phyloP scores from a whole-genome alignment of 2,329 filamentous ascomycete species.

The Fusarium sp. region DNA sequence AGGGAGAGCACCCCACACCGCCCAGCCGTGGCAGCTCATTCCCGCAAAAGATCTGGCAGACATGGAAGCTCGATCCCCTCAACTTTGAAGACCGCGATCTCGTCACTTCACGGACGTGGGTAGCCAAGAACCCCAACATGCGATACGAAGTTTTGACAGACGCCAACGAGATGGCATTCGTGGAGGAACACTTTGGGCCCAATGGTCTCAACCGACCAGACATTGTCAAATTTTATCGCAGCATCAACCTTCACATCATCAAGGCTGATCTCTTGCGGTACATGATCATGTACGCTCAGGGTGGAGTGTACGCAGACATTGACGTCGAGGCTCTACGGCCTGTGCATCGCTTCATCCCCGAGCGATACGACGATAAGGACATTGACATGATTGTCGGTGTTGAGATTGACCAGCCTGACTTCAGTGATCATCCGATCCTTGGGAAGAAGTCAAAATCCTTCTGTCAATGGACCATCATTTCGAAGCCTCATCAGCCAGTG shows the following conservation, averaged over 20 bases:
- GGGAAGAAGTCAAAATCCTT: slow-evolving; percentile 77
- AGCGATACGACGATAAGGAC: slow-evolving; percentile 71
- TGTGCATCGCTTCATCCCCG: slow-evolving; percentile 53
- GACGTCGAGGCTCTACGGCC: slow-evolving; percentile 52
- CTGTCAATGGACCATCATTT: slow-evolving; percentile 82
- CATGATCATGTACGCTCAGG: slow-evolving; percentile 78
- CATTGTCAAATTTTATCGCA: slow-evolving; percentile 71
- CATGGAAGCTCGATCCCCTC: slow-evolving; percentile 78
- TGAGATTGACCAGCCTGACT: slow-evolving; percentile 78
- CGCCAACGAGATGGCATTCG: slow-evolving; percentile 73
- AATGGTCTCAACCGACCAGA: slow-evolving; percentile 74
- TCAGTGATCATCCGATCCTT: slow-evolving; percentile 71
- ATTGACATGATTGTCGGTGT: slow-evolving; percentile 78
- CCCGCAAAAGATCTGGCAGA: slow-evolving; percentile 80
- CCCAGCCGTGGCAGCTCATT: slow-evolving; percentile 55
- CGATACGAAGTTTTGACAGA: slow-evolving; percentile 79
- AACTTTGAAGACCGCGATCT: slow-evolving; percentile 74
- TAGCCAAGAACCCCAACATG: slow-evolving; percentile 72
- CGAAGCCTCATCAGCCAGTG: slow-evolving; percentile 73
- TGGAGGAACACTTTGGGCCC: slow-evolving; percentile 75
- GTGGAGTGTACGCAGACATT: slow-evolving; percentile 76
- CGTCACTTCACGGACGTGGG: slow-evolving; percentile 72
- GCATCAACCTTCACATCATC: slow-evolving; percentile 71
- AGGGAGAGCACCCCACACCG: slow-evolving; percentile 13
- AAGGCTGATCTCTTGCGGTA: slow-evolving; percentile 77